Percentiles rank a stretch among this genome's conserved stretches.
phyloP scores from a whole-genome alignment of 2,329 filamentous ascomycete species.

The Ophiocordyceps camponoti-leonardi region DNA sequence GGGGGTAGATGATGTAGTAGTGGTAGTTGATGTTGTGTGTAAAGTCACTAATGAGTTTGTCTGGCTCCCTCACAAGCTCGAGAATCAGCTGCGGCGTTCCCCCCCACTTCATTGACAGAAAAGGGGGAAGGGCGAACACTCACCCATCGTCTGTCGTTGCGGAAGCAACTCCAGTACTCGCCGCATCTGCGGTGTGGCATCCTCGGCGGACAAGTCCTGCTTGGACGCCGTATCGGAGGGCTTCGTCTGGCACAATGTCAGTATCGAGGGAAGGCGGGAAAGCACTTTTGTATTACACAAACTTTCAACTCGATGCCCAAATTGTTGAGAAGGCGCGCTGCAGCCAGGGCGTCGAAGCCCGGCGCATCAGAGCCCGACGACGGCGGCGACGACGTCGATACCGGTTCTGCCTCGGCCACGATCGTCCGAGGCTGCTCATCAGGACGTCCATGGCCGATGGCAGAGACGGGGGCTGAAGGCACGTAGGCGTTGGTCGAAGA shows the following conservation, averaged over 20 bases:
- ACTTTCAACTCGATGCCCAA: slow-evolving; percentile 6
- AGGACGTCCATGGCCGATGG: not conserved
- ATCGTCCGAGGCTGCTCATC: not conserved
- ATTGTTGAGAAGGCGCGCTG: slow-evolving; percentile 7
- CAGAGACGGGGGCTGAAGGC: not conserved
- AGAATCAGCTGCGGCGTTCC: too few relatives aligned
- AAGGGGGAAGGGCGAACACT: slow-evolving; percentile 1
- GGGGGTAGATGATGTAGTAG: slow-evolving; percentile 16
- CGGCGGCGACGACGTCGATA: not conserved
- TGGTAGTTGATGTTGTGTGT: slow-evolving; percentile 14
- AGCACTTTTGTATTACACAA: not conserved
- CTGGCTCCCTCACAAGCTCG: slow-evolving; percentile 3
- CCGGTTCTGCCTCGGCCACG: not conserved
- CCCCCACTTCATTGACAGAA: too few relatives aligned
- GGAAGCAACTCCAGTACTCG: slow-evolving; percentile 9
- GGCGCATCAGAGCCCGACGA: slow-evolving; percentile 1
- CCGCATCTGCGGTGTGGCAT: slow-evolving; percentile 8
- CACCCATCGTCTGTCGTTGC: slow-evolving; percentile 10
- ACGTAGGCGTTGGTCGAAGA: not conserved
- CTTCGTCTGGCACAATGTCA: not conserved
- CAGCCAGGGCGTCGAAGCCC: slow-evolving; percentile 7
- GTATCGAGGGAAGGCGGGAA: not conserved
- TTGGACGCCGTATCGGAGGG: slow-evolving; percentile 2
- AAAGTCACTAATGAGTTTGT: slow-evolving; percentile 12
- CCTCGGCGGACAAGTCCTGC: slow-evolving; percentile 5